phyloP scores from a whole-genome alignment of 805 yeast species.

The Lipomyces spencermartinsiae region DNA sequence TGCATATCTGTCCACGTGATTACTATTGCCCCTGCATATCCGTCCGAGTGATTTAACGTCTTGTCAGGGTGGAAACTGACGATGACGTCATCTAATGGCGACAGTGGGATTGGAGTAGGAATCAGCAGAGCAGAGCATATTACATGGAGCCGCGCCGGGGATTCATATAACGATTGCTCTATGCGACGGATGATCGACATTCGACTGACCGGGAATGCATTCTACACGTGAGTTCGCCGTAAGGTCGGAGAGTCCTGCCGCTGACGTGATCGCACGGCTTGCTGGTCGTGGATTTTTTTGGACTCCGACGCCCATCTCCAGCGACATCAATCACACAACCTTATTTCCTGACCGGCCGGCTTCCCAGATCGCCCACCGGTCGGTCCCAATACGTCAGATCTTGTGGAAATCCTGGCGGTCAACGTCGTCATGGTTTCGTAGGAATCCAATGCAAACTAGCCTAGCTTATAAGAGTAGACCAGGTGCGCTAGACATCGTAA shows the following conservation, averaged over 20 bases:
- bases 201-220: conserved; percentile 1
- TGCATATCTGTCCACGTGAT: too few relatives aligned
- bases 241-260: not conserved
- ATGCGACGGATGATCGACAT: conserved; percentile 3
- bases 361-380: not conserved
- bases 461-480: not conserved
- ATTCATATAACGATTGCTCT: not conserved
- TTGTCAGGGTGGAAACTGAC: not conserved
- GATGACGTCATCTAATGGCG: not conserved
- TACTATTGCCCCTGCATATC: not conserved
- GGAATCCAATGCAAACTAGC: not conserved
- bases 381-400: conserved; percentile 5
- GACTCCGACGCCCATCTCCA: not conserved
- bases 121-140: not conserved
- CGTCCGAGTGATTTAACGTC: not conserved
- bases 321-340: conserved; percentile 8
- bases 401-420: conserved; percentile 6
- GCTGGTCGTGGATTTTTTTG: not conserved
- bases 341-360: not conserved
- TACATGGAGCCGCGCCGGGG: not conserved
- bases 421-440: conserved; percentile 5
- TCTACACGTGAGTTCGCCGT: conserved; percentile 5
- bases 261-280: conserved; percentile 6
- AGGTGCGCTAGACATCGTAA: not conserved
- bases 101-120: not conserved